These are phyloP conservation scores for Sphaerulina musiva DNA, from an alignment of 2,329 filamentous ascomycete species.

Conservation along the genomic window DNA sequence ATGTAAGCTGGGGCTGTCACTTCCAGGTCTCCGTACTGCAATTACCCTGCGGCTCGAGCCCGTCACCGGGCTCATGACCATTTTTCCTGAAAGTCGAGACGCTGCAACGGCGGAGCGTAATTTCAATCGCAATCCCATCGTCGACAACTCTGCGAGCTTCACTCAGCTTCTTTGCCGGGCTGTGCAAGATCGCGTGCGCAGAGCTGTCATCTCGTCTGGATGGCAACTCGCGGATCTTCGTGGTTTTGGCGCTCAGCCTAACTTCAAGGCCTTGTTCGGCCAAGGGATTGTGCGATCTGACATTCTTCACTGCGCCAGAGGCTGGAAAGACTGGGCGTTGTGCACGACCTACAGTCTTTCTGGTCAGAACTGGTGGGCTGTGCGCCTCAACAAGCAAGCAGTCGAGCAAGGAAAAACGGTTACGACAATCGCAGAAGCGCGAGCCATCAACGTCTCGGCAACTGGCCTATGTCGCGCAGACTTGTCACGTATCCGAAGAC, in stretches of 20 bases:
- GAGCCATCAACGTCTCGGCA: constrained; percentile 7
- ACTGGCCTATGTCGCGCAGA: constrained; percentile 14
- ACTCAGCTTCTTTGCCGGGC: constrained; percentile 12
- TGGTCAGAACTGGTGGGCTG: constrained; percentile 74
- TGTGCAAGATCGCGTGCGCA: constrained; percentile 55
- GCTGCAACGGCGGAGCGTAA: constrained; percentile 52
- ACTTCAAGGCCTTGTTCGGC: constrained; percentile 55
- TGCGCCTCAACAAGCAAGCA: constrained; percentile 50
- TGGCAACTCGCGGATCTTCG: constrained; percentile 53
- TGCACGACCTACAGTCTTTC: constrained; percentile 62
- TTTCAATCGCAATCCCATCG: constrained; percentile 55
- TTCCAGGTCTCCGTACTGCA: constrained; percentile 55
- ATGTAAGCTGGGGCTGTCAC: constrained; percentile 61
- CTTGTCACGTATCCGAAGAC: constrained; percentile 34
- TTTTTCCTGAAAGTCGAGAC: constrained; percentile 52
- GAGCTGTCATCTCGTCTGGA: constrained; percentile 55
- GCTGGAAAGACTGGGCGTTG: constrained; percentile 71
- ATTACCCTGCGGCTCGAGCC: constrained; percentile 64
- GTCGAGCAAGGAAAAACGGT: constrained; percentile 4
- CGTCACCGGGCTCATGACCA: constrained; percentile 66
- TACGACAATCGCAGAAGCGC: constrained; percentile 20
- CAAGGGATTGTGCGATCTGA: constrained; percentile 57
- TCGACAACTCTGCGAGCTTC: constrained; percentile 9
- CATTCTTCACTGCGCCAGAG: constrained; percentile 59
- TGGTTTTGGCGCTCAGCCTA: constrained; percentile 37